Conservation (phyloP, 2,329 filamentous ascomycete genomes). For the Ceratocystis diversiconidia region DNA sequence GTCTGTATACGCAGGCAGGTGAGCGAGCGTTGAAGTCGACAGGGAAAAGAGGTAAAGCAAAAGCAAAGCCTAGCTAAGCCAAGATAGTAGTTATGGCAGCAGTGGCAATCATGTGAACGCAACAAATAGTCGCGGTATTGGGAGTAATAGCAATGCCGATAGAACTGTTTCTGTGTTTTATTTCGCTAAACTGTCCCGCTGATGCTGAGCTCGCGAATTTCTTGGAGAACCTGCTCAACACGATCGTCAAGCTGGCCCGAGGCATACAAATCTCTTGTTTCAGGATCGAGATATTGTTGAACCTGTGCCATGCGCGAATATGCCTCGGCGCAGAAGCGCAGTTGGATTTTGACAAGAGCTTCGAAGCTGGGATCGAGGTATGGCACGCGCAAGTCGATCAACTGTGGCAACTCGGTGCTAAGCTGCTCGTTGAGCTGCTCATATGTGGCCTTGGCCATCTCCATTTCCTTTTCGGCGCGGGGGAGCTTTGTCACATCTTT, state of each 20-base stretch:
- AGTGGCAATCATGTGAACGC: too few relatives aligned
- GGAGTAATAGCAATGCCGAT: background rate
- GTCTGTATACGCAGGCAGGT: background rate
- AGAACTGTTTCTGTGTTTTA: background rate
- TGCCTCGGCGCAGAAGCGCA: constrained; percentile 93
- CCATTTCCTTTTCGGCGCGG: constrained; percentile 87
- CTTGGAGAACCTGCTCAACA: constrained; percentile 90
- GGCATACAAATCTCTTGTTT: constrained; percentile 91
- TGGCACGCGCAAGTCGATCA: constrained; percentile 91
- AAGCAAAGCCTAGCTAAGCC: background rate
- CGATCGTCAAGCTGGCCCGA: constrained; percentile 79
- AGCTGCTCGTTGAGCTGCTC: constrained; percentile 96
- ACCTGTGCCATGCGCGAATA: constrained; percentile 98
- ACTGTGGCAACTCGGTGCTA: constrained; percentile 78
- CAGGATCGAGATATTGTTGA: constrained; percentile 91
- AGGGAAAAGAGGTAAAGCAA: background rate
- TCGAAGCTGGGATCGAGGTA: constrained; percentile 96
- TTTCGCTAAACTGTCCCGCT: constrained; percentile 45
- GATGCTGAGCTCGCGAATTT: constrained; percentile 95
- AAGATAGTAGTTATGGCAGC: background rate
- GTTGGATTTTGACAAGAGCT: constrained; percentile 94
- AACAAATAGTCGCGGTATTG: too few relatives aligned
- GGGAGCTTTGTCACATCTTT: constrained; percentile 96
- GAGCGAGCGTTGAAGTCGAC: background rate
- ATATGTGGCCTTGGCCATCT: constrained; percentile 85